Base-by-base conservation (phyloP, 2,329 filamentous ascomycete species). In the Alternaria brassicicola region DNA sequence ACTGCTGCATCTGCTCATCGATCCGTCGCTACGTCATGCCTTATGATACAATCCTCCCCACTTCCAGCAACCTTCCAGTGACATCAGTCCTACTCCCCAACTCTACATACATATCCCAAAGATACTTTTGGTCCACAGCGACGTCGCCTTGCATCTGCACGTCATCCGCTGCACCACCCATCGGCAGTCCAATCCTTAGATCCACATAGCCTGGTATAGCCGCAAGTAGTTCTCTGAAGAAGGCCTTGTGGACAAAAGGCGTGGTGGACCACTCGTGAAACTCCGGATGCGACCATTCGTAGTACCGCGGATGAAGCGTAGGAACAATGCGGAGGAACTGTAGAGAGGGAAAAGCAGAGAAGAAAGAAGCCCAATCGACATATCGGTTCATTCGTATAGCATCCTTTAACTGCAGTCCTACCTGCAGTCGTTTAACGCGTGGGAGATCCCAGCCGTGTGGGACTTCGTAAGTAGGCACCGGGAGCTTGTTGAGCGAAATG, bases 341-440 rank as follows among this genome's bases (percentile, higher is more conserved):
- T 5, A 73, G 51, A 0, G 65, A 58, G 0, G 68, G 48, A 17
- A 74, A 69, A 0, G 56, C 33, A 13, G 65, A 57, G 50, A 73
- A 71, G 46, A 73, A 69, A 4, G 65, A 59, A 0, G 52, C 39
- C 72, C 72, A 74, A 56, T 74, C 66, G n/a, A 72, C 62, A 36
- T 72, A 73, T 25, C 61, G 67, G 52, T 73, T 72, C 72, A 73
- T 74, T 15, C 71, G 59, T 47, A 69, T 63, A 7, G 70, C 61
- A n/a, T 74, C 70, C 38, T 74, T 74, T 7, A 74, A 50, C 33
- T 73, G 69, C 0, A 74, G 21, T 30, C 73, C 70, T 4, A 73
- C 52, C 30, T 72, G 67, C 28, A 74, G 47, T 30, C 59, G 59
- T 23, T 65, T 72, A 48, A 73, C 63, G 7, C 64, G 63, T 17